phyloP scores from a whole-genome alignment of 305 asterid genomes.

The Salvia sclarea region DNA sequence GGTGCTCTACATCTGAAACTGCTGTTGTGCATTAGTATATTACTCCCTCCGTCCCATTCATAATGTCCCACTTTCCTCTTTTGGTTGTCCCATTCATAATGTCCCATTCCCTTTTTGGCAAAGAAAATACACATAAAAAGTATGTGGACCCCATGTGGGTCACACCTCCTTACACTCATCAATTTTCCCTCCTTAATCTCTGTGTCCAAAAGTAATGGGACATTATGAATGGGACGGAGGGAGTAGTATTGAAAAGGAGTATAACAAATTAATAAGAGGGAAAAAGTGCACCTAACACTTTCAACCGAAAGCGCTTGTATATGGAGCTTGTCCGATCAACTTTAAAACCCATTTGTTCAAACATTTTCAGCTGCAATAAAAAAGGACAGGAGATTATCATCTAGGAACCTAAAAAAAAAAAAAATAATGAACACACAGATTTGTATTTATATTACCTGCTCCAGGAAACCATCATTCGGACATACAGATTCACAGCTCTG shows the following conservation, averaged over 20 bases:
- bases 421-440: background rate
- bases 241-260: background rate
- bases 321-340: constrained; percentile 73
- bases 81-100: too few relatives aligned
- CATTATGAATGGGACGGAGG: too few relatives aligned
- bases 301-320: constrained; percentile 87
- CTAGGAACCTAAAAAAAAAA: background rate
- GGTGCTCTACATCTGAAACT: background rate
- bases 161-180: too few relatives aligned
- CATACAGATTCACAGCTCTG: constrained; percentile 73
- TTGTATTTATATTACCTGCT: constrained; percentile 64
- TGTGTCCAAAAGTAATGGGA: too few relatives aligned
- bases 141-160: too few relatives aligned
- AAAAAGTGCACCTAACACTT: constrained; percentile 66
- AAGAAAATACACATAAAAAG: too few relatives aligned
- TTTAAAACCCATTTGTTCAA: constrained; percentile 85
- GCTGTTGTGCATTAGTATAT: constrained; percentile 5
- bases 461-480: constrained; percentile 97
- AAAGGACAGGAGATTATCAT: constrained; percentile 25
- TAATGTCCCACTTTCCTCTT: too few relatives aligned
- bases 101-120: too few relatives aligned
- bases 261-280: constrained; percentile 18
- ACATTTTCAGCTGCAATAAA: constrained; percentile 79
- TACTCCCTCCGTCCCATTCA: too few relatives aligned
- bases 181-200: too few relatives aligned